Evolutionary conservation across 2,329 filamentous ascomycete genomes (phyloP), one percentile per base, ranked within the genome.

Genomic region (Phialocephala sp.): DNA sequence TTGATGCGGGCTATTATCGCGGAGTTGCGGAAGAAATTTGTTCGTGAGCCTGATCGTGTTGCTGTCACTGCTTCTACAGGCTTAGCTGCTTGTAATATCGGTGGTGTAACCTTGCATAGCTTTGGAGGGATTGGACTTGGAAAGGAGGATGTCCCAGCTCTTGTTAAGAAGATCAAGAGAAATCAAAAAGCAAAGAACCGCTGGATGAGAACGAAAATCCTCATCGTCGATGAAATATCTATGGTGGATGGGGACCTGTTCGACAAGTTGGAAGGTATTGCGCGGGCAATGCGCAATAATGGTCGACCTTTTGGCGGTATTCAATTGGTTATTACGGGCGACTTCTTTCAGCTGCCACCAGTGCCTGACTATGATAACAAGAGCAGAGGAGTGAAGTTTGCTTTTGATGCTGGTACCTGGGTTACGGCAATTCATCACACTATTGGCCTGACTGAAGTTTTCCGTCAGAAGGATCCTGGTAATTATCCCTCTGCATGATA

Each of bases 241-340:
- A 99, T 99, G 96, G 94, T 99, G 4, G 95, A 99, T 73, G 95
- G 93, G 0, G 94, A 97, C 39, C 83, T 99, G 0, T 99, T 98
- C 71, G 95, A 99, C 81, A 99, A 99, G 78, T 85, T 99, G 20
- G 93, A 96, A 68, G 87, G 91, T 67, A 91, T 99, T 71, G 94
- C 94, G 15, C 87, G 94, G 63, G 87, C 84, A 3, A 88, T 99
- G 68, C 88, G 94, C 62, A 97, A 96, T 76, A 97, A 97, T 72
- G 94, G 92, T 11, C 87, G 92, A 11, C 91, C 95, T 0, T 99
- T 97, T 82, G 96, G 95, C 62, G 95, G 95, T 5, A 98, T 99
- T 55, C 95, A 99, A 72, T 84, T 99, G 36, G 87, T 99, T 64
- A 92, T 99, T 66, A 99, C 95, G 0, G 95, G 95, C 2, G 95